A percentile compares a stretch with the other conserved stretches of the same genome.
These are phyloP conservation scores for Paragyromitra xinjiangensis DNA, from an alignment of 495 filamentous ascomycete genomes.

Conservation along the genomic window DNA sequence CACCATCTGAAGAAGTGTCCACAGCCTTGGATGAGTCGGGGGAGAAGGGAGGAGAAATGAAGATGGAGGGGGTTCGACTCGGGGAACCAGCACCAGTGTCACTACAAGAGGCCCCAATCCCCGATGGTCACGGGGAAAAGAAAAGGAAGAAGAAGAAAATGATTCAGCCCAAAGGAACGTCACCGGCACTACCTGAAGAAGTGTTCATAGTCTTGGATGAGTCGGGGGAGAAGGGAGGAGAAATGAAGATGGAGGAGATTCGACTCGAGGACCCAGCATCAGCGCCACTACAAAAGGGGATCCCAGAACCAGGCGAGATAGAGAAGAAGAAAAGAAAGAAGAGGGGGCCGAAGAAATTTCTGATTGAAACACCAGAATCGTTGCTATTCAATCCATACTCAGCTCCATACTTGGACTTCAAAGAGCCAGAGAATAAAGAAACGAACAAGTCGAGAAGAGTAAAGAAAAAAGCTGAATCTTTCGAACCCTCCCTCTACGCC, in stretches of 20 bases:
- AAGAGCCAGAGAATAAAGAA: neutral
- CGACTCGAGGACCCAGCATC: neutral
- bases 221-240: too few relatives aligned
- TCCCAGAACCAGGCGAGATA: neutral
- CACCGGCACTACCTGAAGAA: constrained; percentile 56
- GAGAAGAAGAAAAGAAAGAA: neutral
- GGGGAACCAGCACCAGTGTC: neutral
- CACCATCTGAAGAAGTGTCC: constrained; percentile 55
- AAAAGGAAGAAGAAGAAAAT: neutral
- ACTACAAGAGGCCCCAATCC: neutral
- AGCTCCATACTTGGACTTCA: neutral
- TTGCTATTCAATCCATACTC: constrained; percentile 56
- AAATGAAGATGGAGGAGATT: neutral
- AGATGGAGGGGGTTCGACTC: neutral
- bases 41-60: neutral
- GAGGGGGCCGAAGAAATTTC: neutral
- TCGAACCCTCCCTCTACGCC: constrained; percentile 68
- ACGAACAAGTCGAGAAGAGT: constrained; percentile 2
- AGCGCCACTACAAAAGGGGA: constrained; percentile 2
- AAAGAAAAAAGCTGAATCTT: constrained; percentile 61
- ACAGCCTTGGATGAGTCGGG: neutral
- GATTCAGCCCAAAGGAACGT: neutral
- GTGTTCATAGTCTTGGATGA: neutral
- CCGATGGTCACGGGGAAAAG: neutral
- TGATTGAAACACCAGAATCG: constrained; percentile 9